Evolutionary conservation across 331 rosid genomes (phyloP).

Genomic region (Rosa hybrid): DNA sequence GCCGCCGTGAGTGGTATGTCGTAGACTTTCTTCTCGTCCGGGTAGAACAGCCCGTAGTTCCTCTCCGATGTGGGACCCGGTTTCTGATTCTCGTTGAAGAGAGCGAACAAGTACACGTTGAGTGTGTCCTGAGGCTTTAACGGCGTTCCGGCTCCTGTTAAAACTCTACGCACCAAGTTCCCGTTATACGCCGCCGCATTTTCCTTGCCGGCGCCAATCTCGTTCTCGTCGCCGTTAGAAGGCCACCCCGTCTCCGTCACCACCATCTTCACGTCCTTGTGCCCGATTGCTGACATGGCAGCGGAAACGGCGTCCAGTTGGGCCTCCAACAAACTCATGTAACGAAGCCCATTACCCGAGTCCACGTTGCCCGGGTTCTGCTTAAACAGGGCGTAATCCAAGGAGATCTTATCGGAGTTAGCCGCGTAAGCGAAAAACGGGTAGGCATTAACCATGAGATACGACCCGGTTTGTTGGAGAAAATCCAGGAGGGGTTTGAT

Average conservation of each 20-base stretch:
- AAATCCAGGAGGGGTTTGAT: conserved; percentile 70
- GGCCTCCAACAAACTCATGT: conserved; percentile 61
- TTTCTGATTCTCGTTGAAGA: conserved; percentile 75
- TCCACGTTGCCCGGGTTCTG: conserved; percentile 67
- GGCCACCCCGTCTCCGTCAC: conserved; percentile 92
- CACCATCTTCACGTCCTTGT: conserved; percentile 49
- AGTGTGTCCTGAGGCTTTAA: conserved; percentile 47
- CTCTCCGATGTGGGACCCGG: conserved; percentile 80
- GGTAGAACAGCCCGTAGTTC: conserved; percentile 81
- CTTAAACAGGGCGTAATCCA: conserved; percentile 59
- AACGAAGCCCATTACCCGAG: conserved; percentile 67
- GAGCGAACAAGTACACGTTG: conserved; percentile 59
- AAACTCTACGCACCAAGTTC: conserved; percentile 53
- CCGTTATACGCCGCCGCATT: conserved; percentile 92
- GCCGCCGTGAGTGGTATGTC: conserved; percentile 44
- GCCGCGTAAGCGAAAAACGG: conserved; percentile 72
- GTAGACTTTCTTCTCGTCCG: conserved; percentile 56
- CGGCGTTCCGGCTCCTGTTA: conserved; percentile 67
- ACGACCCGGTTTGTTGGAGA: conserved; percentile 53
- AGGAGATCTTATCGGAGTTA: conserved; percentile 48
- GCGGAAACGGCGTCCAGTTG: conserved; percentile 86
- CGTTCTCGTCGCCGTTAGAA: conserved; percentile 63
- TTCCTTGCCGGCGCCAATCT: conserved; percentile 49
- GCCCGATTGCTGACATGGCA: conserved; percentile 66
- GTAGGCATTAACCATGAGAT: conserved; percentile 74